Evolutionary conservation across 83 land plant genomes (phyloP), one percentile per base, ranked within the genome.

Genomic region (Picea abies): DNA sequence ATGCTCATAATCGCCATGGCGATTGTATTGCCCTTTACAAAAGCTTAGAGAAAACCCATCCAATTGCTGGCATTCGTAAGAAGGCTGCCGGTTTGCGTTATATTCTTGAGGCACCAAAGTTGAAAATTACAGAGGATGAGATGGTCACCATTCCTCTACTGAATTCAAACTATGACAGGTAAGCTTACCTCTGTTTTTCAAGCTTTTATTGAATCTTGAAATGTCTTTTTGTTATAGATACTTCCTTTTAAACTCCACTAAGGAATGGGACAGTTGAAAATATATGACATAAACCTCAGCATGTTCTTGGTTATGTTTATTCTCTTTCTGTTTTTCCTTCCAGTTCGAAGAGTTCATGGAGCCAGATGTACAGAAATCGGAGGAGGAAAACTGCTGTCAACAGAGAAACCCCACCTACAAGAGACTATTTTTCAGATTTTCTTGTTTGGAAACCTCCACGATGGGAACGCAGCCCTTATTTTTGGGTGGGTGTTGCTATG

Each of bases 61-160:
- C 99, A 41, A 91, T 87, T 85, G 81, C 83, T 67, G 87, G 84
- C 58, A 90, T 98, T 32, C 81, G 95, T 76, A 92, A 95, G 32
- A 94, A 98, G 83, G 99, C 99, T 80, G 90, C 96, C 64, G 97
- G 92, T 56, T 91, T 98, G 70, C 91, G 98, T 22, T 98, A 94
- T 84, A 98, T 98, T 68, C 84, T 93, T 83, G 97, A 98, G 82
- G 98, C 99, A 66, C 99, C 99, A 17, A 98, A 94, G 87, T 89
- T 98, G 17, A 98, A 98, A 86, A 96, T 98, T 70, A 88, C 96
- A 5, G 85, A 90, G 80, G 98, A 98, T 32, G 99, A 98, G 84
- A 94, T 94, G 97, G 99, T 98, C 49, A 83, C 93, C 26, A 98
- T 98, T 39, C 99, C 99, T 52, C 65, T 94, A 19, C 90, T 98